Conservation (phyloP, 73 alveolate genomes). For the Paramecium octaurelia region DNA sequence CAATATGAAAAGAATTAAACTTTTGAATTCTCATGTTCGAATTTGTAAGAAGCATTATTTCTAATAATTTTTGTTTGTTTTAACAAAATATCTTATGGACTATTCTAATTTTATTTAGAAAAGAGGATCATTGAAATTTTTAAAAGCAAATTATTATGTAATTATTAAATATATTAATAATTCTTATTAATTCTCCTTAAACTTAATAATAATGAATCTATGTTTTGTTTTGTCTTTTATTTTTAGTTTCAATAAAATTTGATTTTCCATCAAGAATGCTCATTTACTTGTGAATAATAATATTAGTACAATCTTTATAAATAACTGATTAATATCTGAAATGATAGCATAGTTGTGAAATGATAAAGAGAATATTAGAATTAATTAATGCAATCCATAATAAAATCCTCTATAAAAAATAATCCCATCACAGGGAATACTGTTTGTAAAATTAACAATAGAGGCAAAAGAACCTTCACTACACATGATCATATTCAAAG, state of each 20-base stretch:
- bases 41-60: too few species aligned
- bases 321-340: not conserved
- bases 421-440: not conserved
- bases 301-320: not conserved
- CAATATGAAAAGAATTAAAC: too few species aligned
- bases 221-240: not conserved
- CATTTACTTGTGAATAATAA: not conserved
- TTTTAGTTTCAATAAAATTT: not conserved
- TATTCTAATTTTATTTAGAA: too few species aligned
- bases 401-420: not conserved
- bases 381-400: not conserved
- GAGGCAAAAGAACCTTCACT: slow-evolving; percentile 17
- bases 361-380: not conserved
- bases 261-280: not conserved
- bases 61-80: too few species aligned
- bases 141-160: too few species aligned
- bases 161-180: too few species aligned
- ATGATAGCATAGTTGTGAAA: not conserved
- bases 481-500: not conserved
- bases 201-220: too few species aligned
- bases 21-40: too few species aligned
- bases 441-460: not conserved
- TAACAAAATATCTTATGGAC: too few species aligned
- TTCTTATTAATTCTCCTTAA: not conserved
- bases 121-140: too few species aligned